These are phyloP conservation scores for Jackrogersella multiformis DNA, from an alignment of 495 filamentous ascomycete species.

Conservation along the genomic window DNA sequence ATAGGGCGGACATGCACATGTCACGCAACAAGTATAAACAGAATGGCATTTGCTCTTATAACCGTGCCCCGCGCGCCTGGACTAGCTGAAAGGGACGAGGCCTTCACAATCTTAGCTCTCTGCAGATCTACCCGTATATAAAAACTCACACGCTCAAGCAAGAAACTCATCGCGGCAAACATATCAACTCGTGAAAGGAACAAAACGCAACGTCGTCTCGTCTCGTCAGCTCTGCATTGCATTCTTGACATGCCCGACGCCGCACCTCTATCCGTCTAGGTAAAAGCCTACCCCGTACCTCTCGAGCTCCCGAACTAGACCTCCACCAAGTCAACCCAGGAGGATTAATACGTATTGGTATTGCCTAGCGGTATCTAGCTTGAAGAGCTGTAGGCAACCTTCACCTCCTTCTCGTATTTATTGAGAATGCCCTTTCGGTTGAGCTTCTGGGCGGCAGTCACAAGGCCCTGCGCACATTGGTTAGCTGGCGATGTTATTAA, in stretches of 20 bases:
- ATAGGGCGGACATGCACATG: not conserved
- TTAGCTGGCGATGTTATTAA: constrained; percentile 37
- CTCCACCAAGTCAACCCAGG: not conserved
- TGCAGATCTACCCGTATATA: not conserved
- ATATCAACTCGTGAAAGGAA: not conserved
- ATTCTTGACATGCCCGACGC: constrained; percentile 11
- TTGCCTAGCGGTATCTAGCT: constrained; percentile 26
- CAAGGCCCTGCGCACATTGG: constrained; percentile 60
- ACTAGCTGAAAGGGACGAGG: not conserved
- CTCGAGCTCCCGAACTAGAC: not conserved
- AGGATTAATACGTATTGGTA: not conserved
- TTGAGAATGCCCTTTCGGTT: constrained; percentile 73
- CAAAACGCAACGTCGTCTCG: constrained; percentile 2
- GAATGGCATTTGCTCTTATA: not conserved
- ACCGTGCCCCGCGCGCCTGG: not conserved
- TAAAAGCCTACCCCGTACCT: not conserved
- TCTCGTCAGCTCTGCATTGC: constrained; percentile 5
- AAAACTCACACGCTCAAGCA: constrained; percentile 24
- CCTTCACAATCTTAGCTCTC: not conserved
- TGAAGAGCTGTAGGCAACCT: constrained; percentile 63
- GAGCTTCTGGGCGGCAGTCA: constrained; percentile 80
- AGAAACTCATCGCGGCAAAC: not conserved
- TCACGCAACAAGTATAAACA: not conserved
- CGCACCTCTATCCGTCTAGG: too few species aligned
- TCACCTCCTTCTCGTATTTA: constrained; percentile 72